Evolutionary conservation across 768 basidiomycete species (phyloP), one percentile per base, ranked within the genome.

Genomic region (Rhizopogon vinicolor): DNA sequence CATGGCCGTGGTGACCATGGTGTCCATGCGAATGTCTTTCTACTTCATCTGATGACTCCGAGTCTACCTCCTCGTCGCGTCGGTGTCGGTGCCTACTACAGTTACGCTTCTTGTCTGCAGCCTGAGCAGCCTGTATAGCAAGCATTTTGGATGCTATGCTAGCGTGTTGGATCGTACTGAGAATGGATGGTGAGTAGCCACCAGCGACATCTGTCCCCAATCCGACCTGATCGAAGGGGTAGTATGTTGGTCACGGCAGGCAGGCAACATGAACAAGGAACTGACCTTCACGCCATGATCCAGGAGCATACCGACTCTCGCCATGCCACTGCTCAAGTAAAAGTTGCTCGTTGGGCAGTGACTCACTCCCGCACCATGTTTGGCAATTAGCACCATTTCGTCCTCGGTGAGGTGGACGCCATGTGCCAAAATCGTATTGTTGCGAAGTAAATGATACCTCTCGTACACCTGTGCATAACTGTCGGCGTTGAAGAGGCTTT

Each of bases 291-390:
- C 81, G 3, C 91, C 93, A 44, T 70, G 73, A 68, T 98, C 94
- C 12, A 98, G 75, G 70, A 88, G 85, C 58, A 78, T 73, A 3
- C 89, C 91, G 6, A 98, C 81, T 16, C 81, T 82, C 2, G 94
- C 88, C 29, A 91, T 77, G 1, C 96, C 96, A 59, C 91, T 94
- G 37, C 85, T 80, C 49, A 98, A 67, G 72, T 96, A 90, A 68
- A 96, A 90, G 69, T 98, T 98, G 64, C 91, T 95, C 28, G 88
- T 88, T 18, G 96, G 94, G 66, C 96, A 98, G 71, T 98, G 96
- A 60, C 89, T 89, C 48, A 98, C 77, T 9, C 94, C 94, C 1
- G 89, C 85, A 7, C 76, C 73, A 50, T 77, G 75, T 60, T 75
- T 57, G 60, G 82, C 81, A 60, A 98, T 83, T 22, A 96, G 72